Conservation (phyloP, 2,329 filamentous ascomycete genomes). For the Leptodontidium sp. region DNA sequence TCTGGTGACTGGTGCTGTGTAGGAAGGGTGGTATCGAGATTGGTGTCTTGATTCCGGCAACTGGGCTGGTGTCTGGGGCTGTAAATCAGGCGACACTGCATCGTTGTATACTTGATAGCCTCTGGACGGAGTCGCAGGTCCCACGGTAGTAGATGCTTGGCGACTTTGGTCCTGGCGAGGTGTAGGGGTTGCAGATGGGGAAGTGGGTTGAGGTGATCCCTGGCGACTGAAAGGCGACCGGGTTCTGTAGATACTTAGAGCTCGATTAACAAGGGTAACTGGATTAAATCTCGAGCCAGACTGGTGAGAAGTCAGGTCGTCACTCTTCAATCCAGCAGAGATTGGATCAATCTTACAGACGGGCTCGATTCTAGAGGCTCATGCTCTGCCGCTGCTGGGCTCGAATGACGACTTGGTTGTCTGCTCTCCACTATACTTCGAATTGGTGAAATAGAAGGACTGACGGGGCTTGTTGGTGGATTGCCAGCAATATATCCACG, state of each 20-base stretch:
- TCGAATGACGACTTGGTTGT: conserved; percentile 10
- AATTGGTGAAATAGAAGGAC: conserved; percentile 21
- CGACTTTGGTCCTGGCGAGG: conserved; percentile 24
- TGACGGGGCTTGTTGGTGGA: conserved; percentile 29
- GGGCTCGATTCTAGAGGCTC: conserved; percentile 18
- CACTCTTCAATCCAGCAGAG: background rate
- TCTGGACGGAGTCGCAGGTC: conserved; percentile 40
- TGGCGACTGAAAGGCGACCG: conserved; percentile 34
- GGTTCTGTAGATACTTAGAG: conserved; percentile 25
- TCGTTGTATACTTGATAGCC: conserved; percentile 57
- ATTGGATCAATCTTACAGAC: conserved; percentile 20
- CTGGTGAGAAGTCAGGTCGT: conserved; percentile 19
- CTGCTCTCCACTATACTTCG: conserved; percentile 8
- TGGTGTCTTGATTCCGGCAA: conserved; percentile 58
- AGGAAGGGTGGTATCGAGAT: conserved; percentile 53
- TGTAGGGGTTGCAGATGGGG: conserved; percentile 32
- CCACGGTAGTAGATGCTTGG: conserved; percentile 18
- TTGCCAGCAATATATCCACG: conserved; percentile 14
- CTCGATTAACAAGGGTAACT: conserved; percentile 18
- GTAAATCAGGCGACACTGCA: conserved; percentile 51
- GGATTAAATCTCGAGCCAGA: conserved; percentile 20
- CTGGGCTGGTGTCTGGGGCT: conserved; percentile 60
- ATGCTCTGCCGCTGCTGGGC: background rate
- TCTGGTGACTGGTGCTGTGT: conserved; percentile 52
- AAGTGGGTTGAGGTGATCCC: conserved; percentile 19